Conservation (phyloP, 345 rosid genomes). For the Excoecaria cochinchinensis region DNA sequence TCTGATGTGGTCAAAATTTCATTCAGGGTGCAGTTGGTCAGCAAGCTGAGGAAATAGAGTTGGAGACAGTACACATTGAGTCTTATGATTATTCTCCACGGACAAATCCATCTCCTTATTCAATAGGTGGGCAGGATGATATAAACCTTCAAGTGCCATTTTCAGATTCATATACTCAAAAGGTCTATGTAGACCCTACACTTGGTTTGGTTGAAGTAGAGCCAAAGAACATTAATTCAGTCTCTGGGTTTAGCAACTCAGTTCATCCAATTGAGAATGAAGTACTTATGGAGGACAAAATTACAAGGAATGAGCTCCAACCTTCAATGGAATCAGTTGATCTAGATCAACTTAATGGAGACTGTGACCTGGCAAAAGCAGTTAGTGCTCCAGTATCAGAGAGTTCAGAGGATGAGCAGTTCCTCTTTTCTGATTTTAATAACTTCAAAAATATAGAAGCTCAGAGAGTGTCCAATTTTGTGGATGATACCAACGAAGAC, state of each 20-base stretch:
- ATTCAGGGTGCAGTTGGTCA: conserved; percentile 36
- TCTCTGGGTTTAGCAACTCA: conserved; percentile 26
- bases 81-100: conserved; percentile 21
- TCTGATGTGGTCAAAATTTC: conserved; percentile 27
- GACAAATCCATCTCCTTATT: conserved; percentile 18
- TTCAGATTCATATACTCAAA: conserved; percentile 24
- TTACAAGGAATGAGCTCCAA: conserved; percentile 9
- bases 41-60: conserved; percentile 28
- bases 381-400: conserved; percentile 34
- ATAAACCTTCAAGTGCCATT: conserved; percentile 22
- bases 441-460: conserved; percentile 33
- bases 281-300: conserved; percentile 10
- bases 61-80: conserved; percentile 9
- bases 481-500: conserved; percentile 29
- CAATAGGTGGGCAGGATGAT: conserved; percentile 12
- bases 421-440: conserved; percentile 64
- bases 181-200: conserved; percentile 26
- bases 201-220: conserved; percentile 29
- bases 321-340: conserved; percentile 17
- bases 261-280: conserved; percentile 30
- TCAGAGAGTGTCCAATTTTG: conserved; percentile 23
- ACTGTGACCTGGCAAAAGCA: conserved; percentile 26
- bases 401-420: conserved; percentile 68
- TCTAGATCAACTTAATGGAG: conserved; percentile 24
- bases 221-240: conserved; percentile 24